phyloP scores from a whole-genome alignment of 345 rosid species.

The Kandelia obovata region DNA sequence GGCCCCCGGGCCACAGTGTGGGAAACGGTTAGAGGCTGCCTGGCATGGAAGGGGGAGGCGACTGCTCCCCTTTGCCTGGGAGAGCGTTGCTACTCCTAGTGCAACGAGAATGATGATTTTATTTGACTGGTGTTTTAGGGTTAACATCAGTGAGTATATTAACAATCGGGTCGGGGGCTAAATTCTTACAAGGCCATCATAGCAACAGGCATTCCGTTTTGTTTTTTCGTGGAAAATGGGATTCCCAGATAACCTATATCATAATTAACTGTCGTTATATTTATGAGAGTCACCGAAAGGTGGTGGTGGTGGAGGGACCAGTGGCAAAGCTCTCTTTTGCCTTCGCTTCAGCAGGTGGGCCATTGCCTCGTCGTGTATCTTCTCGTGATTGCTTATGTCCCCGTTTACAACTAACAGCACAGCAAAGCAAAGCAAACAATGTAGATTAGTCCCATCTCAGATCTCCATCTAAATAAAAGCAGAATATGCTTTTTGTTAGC shows the following conservation, averaged over 20 bases:
- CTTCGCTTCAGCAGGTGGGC: no score
- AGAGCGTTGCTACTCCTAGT: conserved; percentile 73
- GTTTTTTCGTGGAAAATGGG: neutral
- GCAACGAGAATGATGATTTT: neutral
- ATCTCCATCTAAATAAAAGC: neutral
- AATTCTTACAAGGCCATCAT: neutral
- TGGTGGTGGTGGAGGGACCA: no score
- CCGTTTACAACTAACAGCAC: no score
- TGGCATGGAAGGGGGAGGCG: conserved; percentile 68
- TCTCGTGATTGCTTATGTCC: neutral
- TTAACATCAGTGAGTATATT: neutral
- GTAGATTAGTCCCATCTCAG: no score
- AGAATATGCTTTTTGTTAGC: neutral
- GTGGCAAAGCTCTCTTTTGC: no score
- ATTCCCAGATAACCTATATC: no score
- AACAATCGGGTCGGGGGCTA: neutral
- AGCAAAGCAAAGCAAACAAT: neutral
- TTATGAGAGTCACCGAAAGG: no score
- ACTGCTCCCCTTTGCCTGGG: conserved; percentile 69
- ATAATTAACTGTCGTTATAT: no score
- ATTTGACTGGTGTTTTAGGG: no score
- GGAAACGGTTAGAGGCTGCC: conserved; percentile 36
- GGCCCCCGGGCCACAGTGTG: conserved; percentile 65
- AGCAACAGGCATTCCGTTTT: neutral
- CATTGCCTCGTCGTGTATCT: no score